phyloP scores from a whole-genome alignment of 225 moss, liverwort and hornwort genomes.

The Pseudoscleropodium purum region DNA sequence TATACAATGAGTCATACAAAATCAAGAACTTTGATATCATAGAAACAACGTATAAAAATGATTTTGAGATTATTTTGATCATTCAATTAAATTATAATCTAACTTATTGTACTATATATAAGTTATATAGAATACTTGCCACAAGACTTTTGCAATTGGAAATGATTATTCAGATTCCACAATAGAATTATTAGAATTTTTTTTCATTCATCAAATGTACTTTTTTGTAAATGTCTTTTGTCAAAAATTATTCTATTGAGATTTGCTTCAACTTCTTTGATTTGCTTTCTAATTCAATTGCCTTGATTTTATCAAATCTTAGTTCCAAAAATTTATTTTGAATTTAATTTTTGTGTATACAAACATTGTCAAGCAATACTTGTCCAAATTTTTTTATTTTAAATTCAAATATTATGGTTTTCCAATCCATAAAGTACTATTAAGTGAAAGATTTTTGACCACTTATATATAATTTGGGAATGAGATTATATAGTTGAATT shows the following conservation, averaged over 20 bases:
- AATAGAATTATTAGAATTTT: too few relatives aligned
- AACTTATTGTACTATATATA: fast-evolving
- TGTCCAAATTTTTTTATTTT: background rate
- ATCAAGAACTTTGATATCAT: background rate
- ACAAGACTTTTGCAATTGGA: fast-evolving
- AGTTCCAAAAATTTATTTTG: fast-evolving
- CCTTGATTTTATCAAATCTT: background rate
- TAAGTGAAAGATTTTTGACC: background rate
- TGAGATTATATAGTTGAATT: background rate
- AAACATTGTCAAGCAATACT: background rate
- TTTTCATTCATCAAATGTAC: background rate
- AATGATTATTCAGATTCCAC: background rate
- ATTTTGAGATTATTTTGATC: background rate
- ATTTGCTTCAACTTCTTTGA: background rate
- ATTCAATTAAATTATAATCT: background rate
- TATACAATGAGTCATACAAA: background rate
- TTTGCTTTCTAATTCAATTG: background rate
- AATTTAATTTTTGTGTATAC: background rate
- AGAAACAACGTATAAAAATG: background rate
- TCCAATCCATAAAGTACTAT: fast-evolving
- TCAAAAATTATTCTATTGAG: background rate
- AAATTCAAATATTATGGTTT: background rate
- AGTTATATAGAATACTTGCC: background rate
- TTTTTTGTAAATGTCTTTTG: background rate
- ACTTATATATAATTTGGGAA: background rate